Conservation (phyloP, 2,329 filamentous ascomycete species). For the Aspergillus carbonarius region DNA sequence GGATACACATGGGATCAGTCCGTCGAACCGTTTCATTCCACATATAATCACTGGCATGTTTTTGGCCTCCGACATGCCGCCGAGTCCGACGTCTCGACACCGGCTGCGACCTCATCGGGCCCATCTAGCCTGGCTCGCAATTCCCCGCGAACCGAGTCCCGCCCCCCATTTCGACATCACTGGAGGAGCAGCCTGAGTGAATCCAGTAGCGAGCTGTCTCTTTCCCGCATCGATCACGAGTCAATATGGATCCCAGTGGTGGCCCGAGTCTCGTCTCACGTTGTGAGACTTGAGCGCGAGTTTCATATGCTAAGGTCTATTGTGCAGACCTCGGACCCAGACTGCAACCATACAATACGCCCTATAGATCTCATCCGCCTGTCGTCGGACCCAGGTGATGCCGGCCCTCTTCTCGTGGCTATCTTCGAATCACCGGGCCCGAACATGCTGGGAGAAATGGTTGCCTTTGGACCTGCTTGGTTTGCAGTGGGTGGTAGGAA, state of each 20-base stretch:
- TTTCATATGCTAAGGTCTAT: conserved; percentile 79
- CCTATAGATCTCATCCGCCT: conserved; percentile 78
- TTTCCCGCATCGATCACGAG: conserved; percentile 41
- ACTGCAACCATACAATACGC: conserved; percentile 72
- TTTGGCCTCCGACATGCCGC: conserved; percentile 59
- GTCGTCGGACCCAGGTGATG: conserved; percentile 66
- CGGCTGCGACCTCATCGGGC: conserved; percentile 47
- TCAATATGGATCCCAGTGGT: conserved; percentile 63
- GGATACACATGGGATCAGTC: conserved; percentile 77
- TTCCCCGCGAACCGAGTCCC: conserved; percentile 44
- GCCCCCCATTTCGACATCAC: conserved; percentile 45
- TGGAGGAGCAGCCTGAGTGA: conserved; percentile 54
- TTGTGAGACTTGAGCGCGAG: conserved; percentile 79
- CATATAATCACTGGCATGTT: conserved; percentile 88
- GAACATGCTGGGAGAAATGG: conserved; percentile 68
- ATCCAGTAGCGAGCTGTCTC: conserved; percentile 45
- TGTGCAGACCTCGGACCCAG: conserved; percentile 67
- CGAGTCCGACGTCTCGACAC: conserved; percentile 49
- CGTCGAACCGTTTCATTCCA: conserved; percentile 50
- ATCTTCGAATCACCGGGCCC: conserved; percentile 77
- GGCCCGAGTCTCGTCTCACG: conserved; percentile 78
- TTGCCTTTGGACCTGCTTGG: conserved; percentile 76
- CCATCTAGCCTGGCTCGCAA: conserved; percentile 45
- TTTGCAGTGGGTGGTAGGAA: conserved; percentile 58
- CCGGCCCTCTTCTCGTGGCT: conserved; percentile 69